Evolutionary conservation across 257 asterid species (phyloP).

Genomic region (Forsythia suspensa): DNA sequence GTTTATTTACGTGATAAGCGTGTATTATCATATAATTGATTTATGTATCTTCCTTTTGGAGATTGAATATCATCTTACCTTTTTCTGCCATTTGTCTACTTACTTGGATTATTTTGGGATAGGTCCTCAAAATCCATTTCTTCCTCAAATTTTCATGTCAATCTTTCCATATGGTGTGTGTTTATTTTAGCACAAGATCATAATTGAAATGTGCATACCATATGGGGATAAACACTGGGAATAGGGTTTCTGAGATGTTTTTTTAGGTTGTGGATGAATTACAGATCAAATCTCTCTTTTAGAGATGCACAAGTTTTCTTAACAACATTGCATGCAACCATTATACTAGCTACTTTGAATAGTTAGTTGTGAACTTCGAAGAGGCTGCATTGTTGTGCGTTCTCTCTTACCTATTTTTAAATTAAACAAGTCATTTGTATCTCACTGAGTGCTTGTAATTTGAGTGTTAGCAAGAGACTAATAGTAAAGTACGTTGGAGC

Average conservation of each 20-base stretch:
- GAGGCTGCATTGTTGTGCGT: neutral
- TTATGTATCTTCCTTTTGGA: neutral
- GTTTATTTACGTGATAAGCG: neutral
- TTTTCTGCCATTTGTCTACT: neutral
- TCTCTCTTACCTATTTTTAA: neutral
- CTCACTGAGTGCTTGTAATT: constrained; percentile 32
- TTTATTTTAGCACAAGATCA: neutral
- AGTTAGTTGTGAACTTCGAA: neutral
- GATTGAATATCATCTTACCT: neutral
- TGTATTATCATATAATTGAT: neutral
- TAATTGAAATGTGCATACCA: neutral
- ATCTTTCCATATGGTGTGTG: neutral
- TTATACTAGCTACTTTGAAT: no score
- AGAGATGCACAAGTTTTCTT: neutral
- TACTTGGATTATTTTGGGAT: neutral
- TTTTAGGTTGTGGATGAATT: neutral
- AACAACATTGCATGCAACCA: neutral
- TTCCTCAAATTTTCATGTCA: neutral
- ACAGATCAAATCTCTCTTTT: neutral
- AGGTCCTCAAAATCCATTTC: neutral
- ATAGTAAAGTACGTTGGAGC: constrained; percentile 54
- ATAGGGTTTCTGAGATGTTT: neutral
- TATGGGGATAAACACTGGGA: neutral
- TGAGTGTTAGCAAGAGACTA: constrained; percentile 44
- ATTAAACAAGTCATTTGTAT: neutral